Evolutionary conservation across 805 yeast species (phyloP).

Genomic region (Osmozyma mogii): DNA sequence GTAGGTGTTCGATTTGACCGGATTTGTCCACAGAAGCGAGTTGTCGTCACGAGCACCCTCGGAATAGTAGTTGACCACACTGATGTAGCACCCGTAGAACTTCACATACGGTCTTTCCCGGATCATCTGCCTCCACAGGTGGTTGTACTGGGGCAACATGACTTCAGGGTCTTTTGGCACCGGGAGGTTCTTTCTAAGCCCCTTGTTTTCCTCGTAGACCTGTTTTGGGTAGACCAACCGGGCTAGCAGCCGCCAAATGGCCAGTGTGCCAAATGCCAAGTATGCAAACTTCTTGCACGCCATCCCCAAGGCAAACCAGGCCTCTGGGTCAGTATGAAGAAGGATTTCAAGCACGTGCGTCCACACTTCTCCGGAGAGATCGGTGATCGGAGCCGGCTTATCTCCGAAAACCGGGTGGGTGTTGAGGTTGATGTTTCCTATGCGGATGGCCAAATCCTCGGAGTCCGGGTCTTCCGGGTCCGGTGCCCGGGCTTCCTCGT

Average conservation of each 20-base stretch:
- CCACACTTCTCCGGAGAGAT: constrained; percentile 52
- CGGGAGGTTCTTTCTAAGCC: constrained; percentile 20
- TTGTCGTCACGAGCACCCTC: constrained; percentile 72
- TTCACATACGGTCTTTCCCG: constrained; percentile 67
- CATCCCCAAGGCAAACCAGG: constrained; percentile 57
- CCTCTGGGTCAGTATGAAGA: constrained; percentile 42
- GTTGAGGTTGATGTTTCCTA: constrained; percentile 19
- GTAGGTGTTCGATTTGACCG: constrained; percentile 78
- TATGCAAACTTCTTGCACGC: constrained; percentile 51
- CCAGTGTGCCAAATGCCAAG: constrained; percentile 46
- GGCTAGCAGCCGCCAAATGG: constrained; percentile 45
- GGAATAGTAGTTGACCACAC: constrained; percentile 75
- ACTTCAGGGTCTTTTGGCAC: constrained; percentile 25
- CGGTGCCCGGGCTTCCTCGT: constrained; percentile 23
- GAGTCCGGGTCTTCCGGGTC: constrained; percentile 13
- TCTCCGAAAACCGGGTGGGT: constrained; percentile 10
- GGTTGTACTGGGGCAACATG: constrained; percentile 22
- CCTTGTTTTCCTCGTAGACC: constrained; percentile 39
- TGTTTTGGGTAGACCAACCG: constrained; percentile 47
- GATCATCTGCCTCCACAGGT: constrained; percentile 44
- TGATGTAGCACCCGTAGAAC: constrained; percentile 76
- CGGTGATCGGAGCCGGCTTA: constrained; percentile 23
- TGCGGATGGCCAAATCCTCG: constrained; percentile 16
- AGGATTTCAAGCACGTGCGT: constrained; percentile 41
- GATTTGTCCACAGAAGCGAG: constrained; percentile 60